Evolutionary conservation across 2,329 filamentous ascomycete species (phyloP), one percentile per base, ranked within the genome.

Genomic region (Alternaria sp.): DNA sequence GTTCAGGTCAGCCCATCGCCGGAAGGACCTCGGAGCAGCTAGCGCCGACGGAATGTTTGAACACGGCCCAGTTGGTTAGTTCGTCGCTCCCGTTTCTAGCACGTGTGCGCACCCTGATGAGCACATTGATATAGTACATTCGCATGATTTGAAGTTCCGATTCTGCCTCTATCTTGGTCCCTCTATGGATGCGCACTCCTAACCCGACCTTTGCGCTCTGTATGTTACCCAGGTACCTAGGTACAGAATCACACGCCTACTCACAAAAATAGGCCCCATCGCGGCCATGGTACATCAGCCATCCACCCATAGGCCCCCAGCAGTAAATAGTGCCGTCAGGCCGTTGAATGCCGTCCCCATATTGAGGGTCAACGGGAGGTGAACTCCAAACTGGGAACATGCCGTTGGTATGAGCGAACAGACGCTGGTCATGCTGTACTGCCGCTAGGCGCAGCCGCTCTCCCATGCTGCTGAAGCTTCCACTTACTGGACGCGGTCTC

Each of bases 31-130:
- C 37, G 37, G 37, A 11, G 37, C 37, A 41, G 37, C 15, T 41
- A 41, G 37, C 37, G 37, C n/a, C 37, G 6, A 41, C n/a, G 0
- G 37, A 41, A 41, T 6, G n/a, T 41, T 18, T 41, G 1, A 18
- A 41, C 5, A 41, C n/a, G 9, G 37, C 15, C 37, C 5, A 41
- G 15, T 0, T 41, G n/a, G 2, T 41, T 18, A 11, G n/a, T 18
- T 0, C 37, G 37, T 41, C 37, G n/a, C 37, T 18, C n/a, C 3
- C 9, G 15, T 41, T 0, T 0, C 5, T 10, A 3, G 0, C n/a
- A 6, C n/a, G 5, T 41, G 37, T 41, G 37, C 37, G 37, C 37
- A 1, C 37, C 37, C 0, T 1, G 37, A 41, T 18, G 3, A 18
- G 9, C 9, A 41, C 37, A 18, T 41, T 41, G n/a, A 18, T 18